Evolutionary conservation across 2,329 filamentous ascomycete genomes (phyloP).

Genomic region (Ophiosphaerella narmari): DNA sequence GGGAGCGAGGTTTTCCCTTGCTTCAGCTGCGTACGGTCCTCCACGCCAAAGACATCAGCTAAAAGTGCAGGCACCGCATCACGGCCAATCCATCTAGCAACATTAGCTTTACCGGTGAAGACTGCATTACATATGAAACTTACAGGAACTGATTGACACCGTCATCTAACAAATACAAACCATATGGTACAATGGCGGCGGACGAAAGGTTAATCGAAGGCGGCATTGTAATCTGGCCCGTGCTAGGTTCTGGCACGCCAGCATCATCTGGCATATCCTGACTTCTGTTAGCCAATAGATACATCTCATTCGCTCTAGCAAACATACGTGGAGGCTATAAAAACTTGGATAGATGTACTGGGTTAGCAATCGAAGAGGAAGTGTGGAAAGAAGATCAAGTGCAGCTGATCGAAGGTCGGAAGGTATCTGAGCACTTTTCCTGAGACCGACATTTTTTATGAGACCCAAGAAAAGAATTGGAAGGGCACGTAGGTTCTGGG

Average conservation of each 20-base stretch:
- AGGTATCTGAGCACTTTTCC: conserved; percentile 46
- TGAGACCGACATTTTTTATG: conserved; percentile 79
- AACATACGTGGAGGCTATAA: conserved; percentile 37
- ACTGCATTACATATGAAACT: conserved; percentile 1
- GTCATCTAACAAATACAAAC: conserved; percentile 94
- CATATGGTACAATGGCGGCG: conserved; percentile 83
- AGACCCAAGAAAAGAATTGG: conserved; percentile 90
- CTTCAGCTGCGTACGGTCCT: conserved; percentile 81
- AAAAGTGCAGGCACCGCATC: conserved; percentile 91
- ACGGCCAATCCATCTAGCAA: conserved; percentile 76
- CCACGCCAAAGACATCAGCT: conserved; percentile 85
- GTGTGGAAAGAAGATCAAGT: conserved; percentile 89
- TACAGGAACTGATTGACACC: conserved; percentile 91
- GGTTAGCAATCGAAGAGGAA: conserved; percentile 86
- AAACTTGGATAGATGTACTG: conserved; percentile 74
- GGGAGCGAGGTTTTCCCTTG: conserved; percentile 89
- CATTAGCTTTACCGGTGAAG: conserved; percentile 4
- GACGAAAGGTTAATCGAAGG: conserved; percentile 85
- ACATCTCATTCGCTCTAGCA: neutral
- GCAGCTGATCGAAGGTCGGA: conserved; percentile 87
- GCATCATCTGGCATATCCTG: conserved; percentile 97
- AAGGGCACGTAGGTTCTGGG: conserved; percentile 85
- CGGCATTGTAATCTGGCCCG: conserved; percentile 86
- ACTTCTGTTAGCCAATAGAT: conserved; percentile 62
- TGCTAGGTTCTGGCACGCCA: conserved; percentile 81